These are phyloP conservation scores for Phytophthora vignae DNA, from an alignment of 352 stramenopile genomes.

Conservation along the genomic window DNA sequence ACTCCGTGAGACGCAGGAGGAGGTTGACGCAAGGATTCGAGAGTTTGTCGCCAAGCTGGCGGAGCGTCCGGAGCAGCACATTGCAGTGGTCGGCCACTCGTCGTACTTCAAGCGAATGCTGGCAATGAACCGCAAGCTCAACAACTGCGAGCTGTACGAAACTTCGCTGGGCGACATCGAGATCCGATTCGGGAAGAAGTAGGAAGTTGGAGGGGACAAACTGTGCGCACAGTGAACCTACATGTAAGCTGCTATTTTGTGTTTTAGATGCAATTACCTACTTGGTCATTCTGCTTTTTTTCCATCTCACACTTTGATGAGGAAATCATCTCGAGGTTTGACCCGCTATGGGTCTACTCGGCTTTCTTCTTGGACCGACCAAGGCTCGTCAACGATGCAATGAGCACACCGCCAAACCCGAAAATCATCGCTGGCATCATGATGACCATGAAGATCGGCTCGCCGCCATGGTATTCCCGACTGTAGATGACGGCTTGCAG, in stretches of 20 bases:
- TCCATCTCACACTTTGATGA: too few relatives aligned
- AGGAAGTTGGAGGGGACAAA: not conserved
- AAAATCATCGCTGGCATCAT: constrained; percentile 82
- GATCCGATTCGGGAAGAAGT: constrained; percentile 21
- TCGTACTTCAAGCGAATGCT: constrained; percentile 89
- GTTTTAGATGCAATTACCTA: too few relatives aligned
- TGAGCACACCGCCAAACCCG: constrained; percentile 59
- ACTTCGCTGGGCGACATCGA: constrained; percentile 34
- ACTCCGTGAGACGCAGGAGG: constrained; percentile 60
- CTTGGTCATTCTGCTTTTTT: not conserved
- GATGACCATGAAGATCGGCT: constrained; percentile 81
- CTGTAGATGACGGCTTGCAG: constrained; percentile 86
- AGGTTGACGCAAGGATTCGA: constrained; percentile 75
- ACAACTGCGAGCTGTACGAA: constrained; percentile 82
- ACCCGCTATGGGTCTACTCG: constrained; percentile 1
- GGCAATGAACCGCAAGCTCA: constrained; percentile 77
- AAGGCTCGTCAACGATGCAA: constrained; percentile 59
- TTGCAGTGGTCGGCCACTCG: constrained; percentile 85
- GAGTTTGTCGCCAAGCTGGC: constrained; percentile 62
- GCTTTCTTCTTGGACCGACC: constrained; percentile 38
- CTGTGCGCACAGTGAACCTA: not conserved
- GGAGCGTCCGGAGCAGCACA: constrained; percentile 72
- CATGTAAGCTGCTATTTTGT: not conserved
- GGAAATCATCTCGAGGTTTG: too few relatives aligned
- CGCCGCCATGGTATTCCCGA: constrained; percentile 78